phyloP scores from a whole-genome alignment of 371 early-diverging fungal species.

The Chytridium lagenaria region DNA sequence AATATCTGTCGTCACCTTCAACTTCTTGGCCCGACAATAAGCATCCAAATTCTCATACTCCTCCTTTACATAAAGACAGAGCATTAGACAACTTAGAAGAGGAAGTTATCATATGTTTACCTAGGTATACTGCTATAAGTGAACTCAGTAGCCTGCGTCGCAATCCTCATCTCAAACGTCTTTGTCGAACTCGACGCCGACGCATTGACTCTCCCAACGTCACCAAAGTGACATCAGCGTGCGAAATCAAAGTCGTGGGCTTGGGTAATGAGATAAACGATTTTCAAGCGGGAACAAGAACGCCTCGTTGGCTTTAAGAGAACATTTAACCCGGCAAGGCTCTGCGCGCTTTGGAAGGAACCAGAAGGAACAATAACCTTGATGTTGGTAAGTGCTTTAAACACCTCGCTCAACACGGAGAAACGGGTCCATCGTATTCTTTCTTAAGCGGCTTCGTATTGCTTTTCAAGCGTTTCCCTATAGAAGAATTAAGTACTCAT shows the following conservation, averaged over 20 bases:
- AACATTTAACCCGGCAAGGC: constrained; percentile 87
- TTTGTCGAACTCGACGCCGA: constrained; percentile 66
- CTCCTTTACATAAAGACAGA: constrained; percentile 59
- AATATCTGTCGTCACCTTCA: constrained; percentile 80
- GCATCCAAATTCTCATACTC: constrained; percentile 84
- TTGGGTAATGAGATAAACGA: constrained; percentile 96
- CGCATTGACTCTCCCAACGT: constrained; percentile 85
- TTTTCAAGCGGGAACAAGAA: constrained; percentile 93
- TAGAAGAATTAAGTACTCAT: not conserved
- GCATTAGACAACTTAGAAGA: not conserved
- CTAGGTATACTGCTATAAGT: constrained; percentile 87
- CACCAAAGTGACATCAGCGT: constrained; percentile 84
- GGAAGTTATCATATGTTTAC: constrained; percentile 29
- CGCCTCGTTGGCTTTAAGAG: constrained; percentile 98
- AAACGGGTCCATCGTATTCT: constrained; percentile 88
- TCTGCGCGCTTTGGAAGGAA: constrained; percentile 41
- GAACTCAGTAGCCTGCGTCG: constrained; percentile 78
- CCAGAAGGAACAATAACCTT: constrained; percentile 77
- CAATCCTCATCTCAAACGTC: constrained; percentile 94
- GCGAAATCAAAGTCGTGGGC: constrained; percentile 88
- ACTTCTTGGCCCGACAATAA: constrained; percentile 80
- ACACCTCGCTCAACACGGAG: constrained; percentile 89
- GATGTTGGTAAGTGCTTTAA: constrained; percentile 82
- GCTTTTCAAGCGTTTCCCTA: constrained; percentile 64
- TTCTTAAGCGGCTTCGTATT: constrained; percentile 83